Evolutionary conservation across 768 basidiomycete species (phyloP).

Genomic region (Lactarius evosmus): DNA sequence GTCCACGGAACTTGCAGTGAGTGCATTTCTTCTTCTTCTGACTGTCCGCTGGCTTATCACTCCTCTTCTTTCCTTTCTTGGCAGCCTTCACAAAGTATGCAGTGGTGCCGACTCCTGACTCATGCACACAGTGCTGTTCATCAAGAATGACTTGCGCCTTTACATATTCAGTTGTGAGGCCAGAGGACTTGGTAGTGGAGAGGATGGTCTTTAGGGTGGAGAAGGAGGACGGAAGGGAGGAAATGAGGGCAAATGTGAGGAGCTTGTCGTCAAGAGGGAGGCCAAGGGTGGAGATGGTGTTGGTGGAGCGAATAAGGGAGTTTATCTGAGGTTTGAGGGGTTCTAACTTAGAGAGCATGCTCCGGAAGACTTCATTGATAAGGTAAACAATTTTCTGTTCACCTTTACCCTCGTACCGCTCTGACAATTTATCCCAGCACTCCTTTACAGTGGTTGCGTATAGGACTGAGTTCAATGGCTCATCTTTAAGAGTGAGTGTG

Average conservation of each 20-base stretch:
- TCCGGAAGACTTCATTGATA: slow-evolving; percentile 26
- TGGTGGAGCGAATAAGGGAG: slow-evolving; percentile 25
- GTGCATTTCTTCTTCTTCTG: background rate
- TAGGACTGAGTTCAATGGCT: background rate
- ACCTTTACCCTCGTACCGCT: slow-evolving; percentile 28
- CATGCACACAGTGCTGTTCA: slow-evolving; percentile 16
- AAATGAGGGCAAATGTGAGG: slow-evolving; percentile 29
- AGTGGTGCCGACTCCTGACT: background rate
- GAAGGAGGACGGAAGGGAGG: slow-evolving; percentile 30
- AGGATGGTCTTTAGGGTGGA: slow-evolving; percentile 29
- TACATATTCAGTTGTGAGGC: slow-evolving; percentile 20
- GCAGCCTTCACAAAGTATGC: background rate
- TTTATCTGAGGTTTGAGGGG: slow-evolving; percentile 30
- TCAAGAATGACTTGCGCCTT: slow-evolving; percentile 19
- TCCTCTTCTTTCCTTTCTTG: background rate
- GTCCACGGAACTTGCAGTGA: slow-evolving; percentile 1
- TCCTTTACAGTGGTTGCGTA: background rate
- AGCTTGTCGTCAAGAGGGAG: slow-evolving; percentile 28
- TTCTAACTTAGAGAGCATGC: slow-evolving; percentile 27
- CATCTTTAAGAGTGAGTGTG: too few species aligned
- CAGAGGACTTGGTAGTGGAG: slow-evolving; percentile 12
- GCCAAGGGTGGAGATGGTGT: slow-evolving; percentile 25
- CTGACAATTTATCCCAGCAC: background rate
- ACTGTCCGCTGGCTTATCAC: background rate
- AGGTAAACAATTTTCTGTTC: slow-evolving; percentile 16